Base-by-base conservation (phyloP, 805 yeast genomes). In the Sugiyamaella valdiviana region DNA sequence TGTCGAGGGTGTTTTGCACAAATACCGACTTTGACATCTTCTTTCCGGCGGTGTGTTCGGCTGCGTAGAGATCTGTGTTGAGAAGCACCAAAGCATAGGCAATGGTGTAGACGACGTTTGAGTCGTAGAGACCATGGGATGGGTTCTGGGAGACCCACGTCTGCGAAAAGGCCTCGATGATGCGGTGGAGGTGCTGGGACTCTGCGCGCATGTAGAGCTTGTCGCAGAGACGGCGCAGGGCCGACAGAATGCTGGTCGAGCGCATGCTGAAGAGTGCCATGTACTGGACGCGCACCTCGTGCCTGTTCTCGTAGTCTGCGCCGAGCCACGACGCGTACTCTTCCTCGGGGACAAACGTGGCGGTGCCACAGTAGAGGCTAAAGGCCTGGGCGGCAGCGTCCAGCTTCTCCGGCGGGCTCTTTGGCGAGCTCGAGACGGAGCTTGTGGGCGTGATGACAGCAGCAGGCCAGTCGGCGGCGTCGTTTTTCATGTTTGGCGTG, bases 151-250 rank as follows among this genome's bases (percentile, higher is more conserved):
- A 62, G 19, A 71, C 67, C 82, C 90, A 87, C 46, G 81, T 75
- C 45, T 71, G 70, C 16, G 93, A 77, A 59, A 85, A 82, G 2
- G 81, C 73, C 39, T 83, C 82, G 48, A 88, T 67, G 24, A 87
- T 75, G 43, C 85, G 74, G 64, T 86, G 93, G 45, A 87, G 79
- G 58, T 83, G 84, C 57, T 84, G 90, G 2, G 93, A 80, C 65
- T 88, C 95, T 5, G 91, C 95, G 59, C 79, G 79, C 57, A 88
- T 73, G 64, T 82, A 83, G n/a, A 87, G 61, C 54, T 73, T 77
- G 36, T 75, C 73, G 55, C 95, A 86, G 26, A 87, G 67, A 40
- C 64, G 63, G 26, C 88, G 68, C 15, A 88, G 71, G 1, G 88
- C 71, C 2, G 65, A 63, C 38, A 85, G 66, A 41, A 87, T 65